phyloP scores from a whole-genome alignment of 306 rosid species.

The Prunus davidiana region DNA sequence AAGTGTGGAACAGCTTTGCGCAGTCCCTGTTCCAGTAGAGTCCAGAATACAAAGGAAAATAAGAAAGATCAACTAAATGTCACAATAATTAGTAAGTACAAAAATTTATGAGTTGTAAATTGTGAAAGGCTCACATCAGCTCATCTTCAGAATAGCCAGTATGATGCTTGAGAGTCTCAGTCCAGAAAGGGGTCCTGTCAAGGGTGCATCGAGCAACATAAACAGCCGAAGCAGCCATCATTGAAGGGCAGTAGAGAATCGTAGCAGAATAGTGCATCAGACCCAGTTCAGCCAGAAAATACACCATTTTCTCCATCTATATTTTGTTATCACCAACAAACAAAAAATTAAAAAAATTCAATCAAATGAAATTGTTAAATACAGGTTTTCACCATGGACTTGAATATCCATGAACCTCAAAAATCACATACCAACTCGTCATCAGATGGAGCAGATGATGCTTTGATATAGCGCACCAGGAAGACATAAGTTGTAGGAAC shows the following conservation, averaged over 20 bases:
- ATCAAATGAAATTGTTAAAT: not conserved
- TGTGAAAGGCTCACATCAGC: slow-evolving; percentile 41
- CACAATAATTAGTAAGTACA: not conserved
- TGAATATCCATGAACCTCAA: too few species aligned
- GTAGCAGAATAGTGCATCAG: slow-evolving; percentile 55
- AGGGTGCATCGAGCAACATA: slow-evolving; percentile 72
- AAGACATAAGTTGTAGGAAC: slow-evolving; percentile 90
- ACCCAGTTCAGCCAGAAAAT: slow-evolving; percentile 76
- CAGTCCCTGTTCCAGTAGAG: slow-evolving; percentile 49
- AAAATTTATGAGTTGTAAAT: not conserved
- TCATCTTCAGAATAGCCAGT: slow-evolving; percentile 74
- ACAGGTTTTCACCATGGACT: not conserved
- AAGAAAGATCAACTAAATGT: not conserved
- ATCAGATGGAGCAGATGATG: slow-evolving; percentile 61
- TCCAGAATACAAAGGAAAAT: not conserved
- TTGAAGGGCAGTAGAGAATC: slow-evolving; percentile 49
- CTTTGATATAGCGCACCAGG: slow-evolving; percentile 74
- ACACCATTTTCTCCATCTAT: slow-evolving; percentile 72
- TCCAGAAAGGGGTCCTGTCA: slow-evolving; percentile 58
- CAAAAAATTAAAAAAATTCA: not conserved
- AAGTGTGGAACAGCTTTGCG: slow-evolving; percentile 45
- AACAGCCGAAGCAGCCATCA: slow-evolving; percentile 86
- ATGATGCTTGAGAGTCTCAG: slow-evolving; percentile 65
- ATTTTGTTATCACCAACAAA: slow-evolving; percentile 7
- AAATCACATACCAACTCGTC: slow-evolving; percentile 26